Evolutionary conservation across 2,329 filamentous ascomycete genomes (phyloP).

Genomic region (Microcyclospora pomicola): DNA sequence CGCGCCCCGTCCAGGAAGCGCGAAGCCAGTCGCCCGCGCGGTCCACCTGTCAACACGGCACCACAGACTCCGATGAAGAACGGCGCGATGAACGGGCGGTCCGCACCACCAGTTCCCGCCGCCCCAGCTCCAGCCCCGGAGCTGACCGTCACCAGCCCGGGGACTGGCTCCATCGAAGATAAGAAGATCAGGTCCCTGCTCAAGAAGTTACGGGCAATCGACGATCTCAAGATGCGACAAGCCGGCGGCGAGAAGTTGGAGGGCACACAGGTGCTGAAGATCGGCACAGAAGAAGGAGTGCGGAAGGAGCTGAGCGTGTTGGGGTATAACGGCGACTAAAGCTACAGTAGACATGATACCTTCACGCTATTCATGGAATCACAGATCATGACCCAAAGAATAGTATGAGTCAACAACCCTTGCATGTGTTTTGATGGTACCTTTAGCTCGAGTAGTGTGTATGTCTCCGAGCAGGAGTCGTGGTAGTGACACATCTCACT

Average conservation of each 20-base stretch:
- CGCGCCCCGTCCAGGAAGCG: conserved; percentile 14
- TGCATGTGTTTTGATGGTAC: too few relatives aligned
- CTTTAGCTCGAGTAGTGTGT: too few relatives aligned
- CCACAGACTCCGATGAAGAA: neutral
- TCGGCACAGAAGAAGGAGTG: conserved; percentile 72
- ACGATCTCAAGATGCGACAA: conserved; percentile 93
- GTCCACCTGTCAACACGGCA: conserved; percentile 6
- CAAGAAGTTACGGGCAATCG: conserved; percentile 96
- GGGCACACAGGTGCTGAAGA: conserved; percentile 98
- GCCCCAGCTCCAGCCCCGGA: conserved; percentile 25
- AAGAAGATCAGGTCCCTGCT: conserved; percentile 90
- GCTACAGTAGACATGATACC: too few relatives aligned
- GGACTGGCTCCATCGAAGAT: conserved; percentile 56
- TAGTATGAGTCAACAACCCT: too few relatives aligned
- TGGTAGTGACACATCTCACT: too few relatives aligned
- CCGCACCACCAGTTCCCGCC: conserved; percentile 3
- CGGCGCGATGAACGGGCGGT: conserved; percentile 1
- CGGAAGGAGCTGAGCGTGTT: conserved; percentile 54
- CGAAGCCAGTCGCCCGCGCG: conserved; percentile 13
- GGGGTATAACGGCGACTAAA: conserved; percentile 14
- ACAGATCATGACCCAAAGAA: too few relatives aligned
- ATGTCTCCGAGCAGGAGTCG: too few relatives aligned
- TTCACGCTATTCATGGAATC: too few relatives aligned
- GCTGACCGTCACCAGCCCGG: conserved; percentile 41
- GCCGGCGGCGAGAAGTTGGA: conserved; percentile 93